phyloP scores from a whole-genome alignment of 2,329 filamentous ascomycete species.

The Calonectria pseudoturangicola region DNA sequence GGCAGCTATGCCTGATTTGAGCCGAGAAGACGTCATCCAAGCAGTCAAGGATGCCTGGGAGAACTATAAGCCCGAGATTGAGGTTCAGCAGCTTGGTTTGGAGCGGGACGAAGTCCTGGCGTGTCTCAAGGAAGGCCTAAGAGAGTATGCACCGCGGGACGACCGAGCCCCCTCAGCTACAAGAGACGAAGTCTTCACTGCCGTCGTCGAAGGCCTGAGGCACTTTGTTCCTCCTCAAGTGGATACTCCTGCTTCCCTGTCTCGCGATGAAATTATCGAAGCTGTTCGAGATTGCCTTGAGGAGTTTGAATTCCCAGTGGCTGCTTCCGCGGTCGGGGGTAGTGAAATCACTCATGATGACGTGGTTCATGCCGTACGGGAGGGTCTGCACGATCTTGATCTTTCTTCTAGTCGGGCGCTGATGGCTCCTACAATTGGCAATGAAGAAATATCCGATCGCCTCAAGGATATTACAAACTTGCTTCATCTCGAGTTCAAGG shows the following conservation, averaged over 20 bases:
- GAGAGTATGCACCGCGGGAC: constrained; percentile 79
- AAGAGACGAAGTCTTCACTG: constrained; percentile 88
- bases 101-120: constrained; percentile 93
- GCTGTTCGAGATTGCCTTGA: constrained; percentile 91
- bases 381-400: constrained; percentile 73
- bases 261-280: constrained; percentile 88
- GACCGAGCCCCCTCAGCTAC: constrained; percentile 77
- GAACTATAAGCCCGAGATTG: constrained; percentile 93
- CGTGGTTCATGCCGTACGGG: constrained; percentile 78
- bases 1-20: constrained; percentile 69
- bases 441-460: constrained; percentile 71
- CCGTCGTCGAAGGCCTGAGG: constrained; percentile 89
- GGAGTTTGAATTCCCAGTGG: constrained; percentile 85
- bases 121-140: constrained; percentile 89
- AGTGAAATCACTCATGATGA: constrained; percentile 76
- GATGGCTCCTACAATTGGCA: constrained; percentile 64
- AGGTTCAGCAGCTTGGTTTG: constrained; percentile 91
- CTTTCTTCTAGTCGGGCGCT: constrained; percentile 64
- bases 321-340: constrained; percentile 71
- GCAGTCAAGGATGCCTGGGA: constrained; percentile 95
- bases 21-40: constrained; percentile 88
- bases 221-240: constrained; percentile 85
- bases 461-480: constrained; percentile 80
- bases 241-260: constrained; percentile 80
- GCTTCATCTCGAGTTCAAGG: constrained; percentile 76